These are phyloP conservation scores for Zymoseptoria pseudotritici DNA, from an alignment of 2,329 filamentous ascomycete genomes.

Conservation along the genomic window DNA sequence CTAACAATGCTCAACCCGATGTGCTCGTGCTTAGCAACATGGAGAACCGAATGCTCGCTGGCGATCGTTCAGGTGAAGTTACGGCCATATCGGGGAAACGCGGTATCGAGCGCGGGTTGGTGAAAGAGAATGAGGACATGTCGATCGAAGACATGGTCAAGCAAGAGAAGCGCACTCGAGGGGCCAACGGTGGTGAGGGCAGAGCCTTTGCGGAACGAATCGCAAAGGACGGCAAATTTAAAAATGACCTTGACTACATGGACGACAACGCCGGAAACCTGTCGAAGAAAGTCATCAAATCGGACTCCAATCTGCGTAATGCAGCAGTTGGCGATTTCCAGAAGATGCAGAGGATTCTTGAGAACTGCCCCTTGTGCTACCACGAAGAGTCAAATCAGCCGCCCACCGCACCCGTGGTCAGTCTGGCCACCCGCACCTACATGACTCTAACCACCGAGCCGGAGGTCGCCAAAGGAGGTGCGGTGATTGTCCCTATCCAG, in stretches of 20 bases:
- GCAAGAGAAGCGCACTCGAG: slow-evolving; percentile 80
- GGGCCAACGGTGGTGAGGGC: slow-evolving; percentile 61
- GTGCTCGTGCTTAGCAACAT: slow-evolving; percentile 78
- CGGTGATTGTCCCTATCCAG: slow-evolving; percentile 80
- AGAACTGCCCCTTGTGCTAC: slow-evolving; percentile 82
- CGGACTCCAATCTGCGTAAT: slow-evolving; percentile 79
- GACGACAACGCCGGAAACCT: slow-evolving; percentile 93
- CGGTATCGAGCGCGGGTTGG: slow-evolving; percentile 72
- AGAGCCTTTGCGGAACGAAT: slow-evolving; percentile 83
- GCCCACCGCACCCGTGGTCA: slow-evolving; percentile 76
- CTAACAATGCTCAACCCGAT: slow-evolving; percentile 51
- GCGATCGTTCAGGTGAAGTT: slow-evolving; percentile 65
- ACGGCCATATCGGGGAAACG: slow-evolving; percentile 71
- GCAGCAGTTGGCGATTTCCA: slow-evolving; percentile 82
- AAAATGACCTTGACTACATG: slow-evolving; percentile 91
- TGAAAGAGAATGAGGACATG: slow-evolving; percentile 94
- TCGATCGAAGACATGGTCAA: slow-evolving; percentile 93
- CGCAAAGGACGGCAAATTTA: slow-evolving; percentile 84
- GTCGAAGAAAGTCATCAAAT: slow-evolving; percentile 78
- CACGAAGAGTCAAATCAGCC: slow-evolving; percentile 69
- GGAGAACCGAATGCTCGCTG: slow-evolving; percentile 83
- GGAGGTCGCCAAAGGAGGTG: slow-evolving; percentile 73
- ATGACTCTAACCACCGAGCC: slow-evolving; percentile 85
- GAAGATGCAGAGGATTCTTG: slow-evolving; percentile 77
- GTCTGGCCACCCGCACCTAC: slow-evolving; percentile 77